Evolutionary conservation across 2,329 filamentous ascomycete species (phyloP).

Genomic region (Fusarium palustre): DNA sequence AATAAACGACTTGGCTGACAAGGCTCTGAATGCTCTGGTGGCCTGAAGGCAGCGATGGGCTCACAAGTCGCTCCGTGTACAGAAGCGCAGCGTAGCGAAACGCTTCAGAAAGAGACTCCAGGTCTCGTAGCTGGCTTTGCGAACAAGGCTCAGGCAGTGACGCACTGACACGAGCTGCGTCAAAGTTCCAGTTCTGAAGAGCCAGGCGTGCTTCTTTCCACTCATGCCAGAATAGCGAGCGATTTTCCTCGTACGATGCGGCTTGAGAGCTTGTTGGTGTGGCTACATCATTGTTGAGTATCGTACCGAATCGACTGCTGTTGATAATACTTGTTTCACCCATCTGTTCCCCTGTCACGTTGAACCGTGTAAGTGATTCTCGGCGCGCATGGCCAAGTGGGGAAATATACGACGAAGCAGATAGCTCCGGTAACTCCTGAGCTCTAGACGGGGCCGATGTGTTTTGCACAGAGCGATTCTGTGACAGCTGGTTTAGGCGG

Average conservation of each 20-base stretch:
- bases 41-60: constrained; percentile 77
- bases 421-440: constrained; percentile 42
- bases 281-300: constrained; percentile 67
- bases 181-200: constrained; percentile 85
- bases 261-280: constrained; percentile 56
- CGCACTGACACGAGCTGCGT: constrained; percentile 63
- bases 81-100: constrained; percentile 91
- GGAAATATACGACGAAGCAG: constrained; percentile 55
- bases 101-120: constrained; percentile 86
- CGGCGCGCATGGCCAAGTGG: constrained; percentile 59
- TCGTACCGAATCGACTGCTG: constrained; percentile 71
- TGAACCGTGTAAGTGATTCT: constrained; percentile 44
- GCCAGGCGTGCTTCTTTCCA: constrained; percentile 84
- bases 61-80: constrained; percentile 88
- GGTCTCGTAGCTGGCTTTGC: constrained; percentile 74
- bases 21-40: constrained; percentile 85
- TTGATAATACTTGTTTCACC: constrained; percentile 55
- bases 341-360: constrained; percentile 46
- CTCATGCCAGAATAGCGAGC: constrained; percentile 81
- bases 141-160: constrained; percentile 64
- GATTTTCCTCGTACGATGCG: constrained; percentile 67
- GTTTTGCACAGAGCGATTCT: constrained; percentile 68
- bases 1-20: constrained; percentile 84
- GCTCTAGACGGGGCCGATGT: constrained; percentile 26
- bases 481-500: constrained; percentile 84